Evolutionary conservation across 495 filamentous ascomycete species (phyloP), one percentile per base, ranked within the genome.

Genomic region (Hyphodiscus hymeniophilus): DNA sequence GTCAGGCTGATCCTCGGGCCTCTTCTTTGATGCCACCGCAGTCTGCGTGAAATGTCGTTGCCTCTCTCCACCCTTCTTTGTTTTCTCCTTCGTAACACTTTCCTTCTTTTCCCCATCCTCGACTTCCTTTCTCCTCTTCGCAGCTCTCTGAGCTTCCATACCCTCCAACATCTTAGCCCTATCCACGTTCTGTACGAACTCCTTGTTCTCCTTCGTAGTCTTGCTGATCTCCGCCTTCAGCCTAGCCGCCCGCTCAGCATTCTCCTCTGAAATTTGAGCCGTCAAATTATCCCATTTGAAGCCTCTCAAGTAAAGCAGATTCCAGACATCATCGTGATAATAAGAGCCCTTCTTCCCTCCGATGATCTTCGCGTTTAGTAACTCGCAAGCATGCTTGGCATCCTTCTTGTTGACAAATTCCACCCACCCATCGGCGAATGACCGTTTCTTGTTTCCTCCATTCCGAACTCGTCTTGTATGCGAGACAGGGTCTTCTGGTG

Each of bases 241-340:
- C 57, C 81, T 78, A 48, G 80, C 84, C 47, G 84, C 79, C n/a
- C 89, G 63, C 63, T 89, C 87, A 22, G 83, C 82, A 63, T 86
- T 84, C 68, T 97, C 92, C 35, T 82, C 71, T 40, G 81, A 73
- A 54, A 91, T 82, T 60, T 87, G 81, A 57, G 80, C 76, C 13
- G 73, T 79, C 39, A 82, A 60, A 55, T 80, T 71, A 47, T 69
- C 49, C 89, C 91, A 98, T 58, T 85, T 89, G 60, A 91, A 92
- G 2, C 88, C 87, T 28, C 73, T 77, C 45, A 98, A 70, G 60
- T 96, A 98, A 48, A 75, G 56, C 30, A 78, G 47, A 35, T 67
- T 92, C 85, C 86, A 94, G 39, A 98, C 76, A 61, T 97, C 94
- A 64, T 98, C 92, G 46, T 85, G 78, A 64, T 96, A 98, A 65